Base-by-base conservation (phyloP, 228 moss, liverwort and hornwort genomes). In the Sphagnum fallax region DNA sequence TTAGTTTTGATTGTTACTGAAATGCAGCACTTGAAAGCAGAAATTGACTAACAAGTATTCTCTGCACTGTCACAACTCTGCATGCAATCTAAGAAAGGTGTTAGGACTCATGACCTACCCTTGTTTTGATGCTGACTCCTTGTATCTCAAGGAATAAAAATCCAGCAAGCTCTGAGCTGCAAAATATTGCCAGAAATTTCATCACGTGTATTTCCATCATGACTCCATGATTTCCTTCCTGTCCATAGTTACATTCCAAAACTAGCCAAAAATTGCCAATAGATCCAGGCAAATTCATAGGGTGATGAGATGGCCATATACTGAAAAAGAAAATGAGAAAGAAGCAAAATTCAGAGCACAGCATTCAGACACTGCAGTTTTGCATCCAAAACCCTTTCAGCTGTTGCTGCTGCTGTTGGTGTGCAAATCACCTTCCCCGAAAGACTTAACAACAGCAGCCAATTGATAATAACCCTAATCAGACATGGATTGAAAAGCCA, bases 111-210 rank as follows among this genome's bases (percentile, higher is more conserved):
- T 16, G 64, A 53, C 65, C 62, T 82, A 97, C 97, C 97, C 97
- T 71, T 84, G 79, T 50, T 71, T 69, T 52, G 97, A 90, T 52
- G 97, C 93, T 50, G 91, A 97, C 16, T 84, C 82, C 77, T 84
- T 85, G 69, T 90, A 91, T 68, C 75, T 81, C 18, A 81, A 78
- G 15, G 84, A 76, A 66, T 93, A 97, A 67, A 86, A 97, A 10
- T 87, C 91, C 67, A 97, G 55, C 64, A 93, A 58, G 59, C 79
- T 81, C 65, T 79, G 74, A 53, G 75, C 93, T 97, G 81, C 75
- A 65, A 68, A 64, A 2, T 32, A 2, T 32, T 32, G 32, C 32
- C 32, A 5, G 55, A 47, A 76, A 73, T 8, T 47, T 6, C 62
- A 32, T 10, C 15, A 16, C 4, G 11, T 10, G 62, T 32, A 49